These are phyloP conservation scores for Malassezia globosa DNA, from an alignment of 1,284 basidiomycete species.

Conservation along the genomic window DNA sequence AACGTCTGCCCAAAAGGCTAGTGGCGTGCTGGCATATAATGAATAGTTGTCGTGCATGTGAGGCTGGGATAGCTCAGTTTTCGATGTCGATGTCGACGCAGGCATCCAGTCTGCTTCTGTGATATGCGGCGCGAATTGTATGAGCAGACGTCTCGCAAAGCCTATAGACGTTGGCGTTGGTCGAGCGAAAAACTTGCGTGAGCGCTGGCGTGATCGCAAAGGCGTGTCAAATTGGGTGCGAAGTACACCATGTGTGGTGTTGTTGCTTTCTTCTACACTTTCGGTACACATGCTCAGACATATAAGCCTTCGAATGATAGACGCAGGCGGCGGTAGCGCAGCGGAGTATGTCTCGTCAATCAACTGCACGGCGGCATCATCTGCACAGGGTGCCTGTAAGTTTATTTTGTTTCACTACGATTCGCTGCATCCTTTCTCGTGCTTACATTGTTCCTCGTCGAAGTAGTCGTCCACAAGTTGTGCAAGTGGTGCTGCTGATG, in stretches of 20 bases:
- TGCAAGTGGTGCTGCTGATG: conserved; percentile 3
- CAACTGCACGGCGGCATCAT: conserved; percentile 11
- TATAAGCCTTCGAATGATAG: conserved; percentile 3
- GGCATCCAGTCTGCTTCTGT: too few relatives aligned
- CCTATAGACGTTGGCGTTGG: neutral
- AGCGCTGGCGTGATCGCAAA: neutral
- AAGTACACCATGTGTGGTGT: too few relatives aligned
- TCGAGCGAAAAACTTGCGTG: neutral
- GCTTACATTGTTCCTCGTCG: conserved; percentile 17
- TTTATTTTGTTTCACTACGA: too few relatives aligned
- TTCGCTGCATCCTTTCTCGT: too few relatives aligned
- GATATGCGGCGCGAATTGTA: neutral
- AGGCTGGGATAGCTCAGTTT: too few relatives aligned
- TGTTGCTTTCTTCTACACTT: neutral
- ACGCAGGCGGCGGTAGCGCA: neutral
- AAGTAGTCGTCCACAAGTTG: conserved; percentile 16
- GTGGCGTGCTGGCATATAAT: conserved; percentile 1
- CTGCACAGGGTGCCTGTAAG: conserved; percentile 7
- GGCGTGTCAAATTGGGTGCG: neutral
- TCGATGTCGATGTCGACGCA: too few relatives aligned
- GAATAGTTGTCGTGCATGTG: too few relatives aligned
- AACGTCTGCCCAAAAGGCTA: conserved; percentile 6
- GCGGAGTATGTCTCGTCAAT: conserved; percentile 1
- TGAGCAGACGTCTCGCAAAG: neutral
- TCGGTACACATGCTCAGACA: conserved; percentile 7